phyloP scores from a whole-genome alignment of 2,329 filamentous ascomycete species.

The Coniochaeta ligniaria region DNA sequence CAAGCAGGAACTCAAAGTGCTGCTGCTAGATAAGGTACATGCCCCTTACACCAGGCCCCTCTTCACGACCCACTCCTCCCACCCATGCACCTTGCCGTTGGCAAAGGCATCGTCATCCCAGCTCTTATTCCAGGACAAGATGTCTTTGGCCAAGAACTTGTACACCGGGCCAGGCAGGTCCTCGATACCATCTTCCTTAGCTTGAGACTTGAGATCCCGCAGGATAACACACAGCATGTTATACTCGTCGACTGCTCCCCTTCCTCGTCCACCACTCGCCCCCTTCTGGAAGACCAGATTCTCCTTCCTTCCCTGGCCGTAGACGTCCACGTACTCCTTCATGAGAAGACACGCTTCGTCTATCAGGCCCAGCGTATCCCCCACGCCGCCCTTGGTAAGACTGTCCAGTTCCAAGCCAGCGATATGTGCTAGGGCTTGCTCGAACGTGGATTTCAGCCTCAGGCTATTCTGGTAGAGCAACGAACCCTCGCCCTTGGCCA shows the following conservation, averaged over 20 bases:
- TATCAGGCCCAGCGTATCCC: background rate
- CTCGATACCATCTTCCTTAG: background rate
- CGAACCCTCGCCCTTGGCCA: background rate
- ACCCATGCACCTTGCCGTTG: slow-evolving; percentile 2
- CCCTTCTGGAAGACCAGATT: slow-evolving; percentile 1
- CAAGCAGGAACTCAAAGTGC: too few relatives aligned
- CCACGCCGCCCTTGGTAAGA: background rate
- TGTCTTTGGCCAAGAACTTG: slow-evolving; percentile 4
- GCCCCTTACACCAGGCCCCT: background rate
- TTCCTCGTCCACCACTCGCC: background rate
- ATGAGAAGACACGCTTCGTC: slow-evolving; percentile 2
- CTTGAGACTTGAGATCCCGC: background rate
- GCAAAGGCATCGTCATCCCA: slow-evolving; percentile 3
- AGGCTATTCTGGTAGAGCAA: background rate
- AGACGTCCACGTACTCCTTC: slow-evolving; percentile 1
- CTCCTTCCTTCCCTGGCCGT: slow-evolving; percentile 1
- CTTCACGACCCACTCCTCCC: slow-evolving; percentile 2
- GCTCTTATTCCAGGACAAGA: slow-evolving; percentile 3
- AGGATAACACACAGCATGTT: slow-evolving; percentile 3
- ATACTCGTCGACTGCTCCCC: slow-evolving; percentile 2
- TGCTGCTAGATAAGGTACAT: too few relatives aligned
- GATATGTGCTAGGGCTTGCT: background rate
- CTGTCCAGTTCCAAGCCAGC: background rate
- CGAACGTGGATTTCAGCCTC: background rate
- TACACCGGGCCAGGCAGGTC: slow-evolving; percentile 2